Base-by-base conservation (phyloP, 768 basidiomycete species). In the Xerocomellus chrysenteron region DNA sequence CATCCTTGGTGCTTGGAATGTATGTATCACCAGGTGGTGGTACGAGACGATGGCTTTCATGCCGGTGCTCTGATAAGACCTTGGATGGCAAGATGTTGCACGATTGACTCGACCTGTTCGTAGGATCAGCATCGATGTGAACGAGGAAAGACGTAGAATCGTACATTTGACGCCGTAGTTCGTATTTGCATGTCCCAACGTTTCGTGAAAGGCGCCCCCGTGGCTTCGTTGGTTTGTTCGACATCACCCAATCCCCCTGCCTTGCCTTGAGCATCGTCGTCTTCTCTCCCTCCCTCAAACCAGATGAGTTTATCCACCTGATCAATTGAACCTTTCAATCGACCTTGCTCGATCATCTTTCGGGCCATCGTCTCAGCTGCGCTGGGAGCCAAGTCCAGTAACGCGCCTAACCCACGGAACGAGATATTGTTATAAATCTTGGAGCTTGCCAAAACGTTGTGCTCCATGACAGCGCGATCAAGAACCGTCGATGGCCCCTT, bases 371-470 rank as follows among this genome's bases (percentile, higher is more conserved):
- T 93, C 74, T 99, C 97, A 17, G 96, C 96, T 16, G 93, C 94
- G 28, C 89, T 88, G 14, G 96, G 90, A 4, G 92, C 89, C 60
- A 98, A 76, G 68, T 94, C 92, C 46, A 99, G 80, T 16, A 98
- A 76, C 1, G 90, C 85, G 21, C 97, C 97, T 11, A 98, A 75
- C n/a, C 96, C 97, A 28, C 82, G 78, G 74, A 98, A 98, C 28
- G 93, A 92, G 75, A 99, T 97, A 65, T 98, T 98, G 70, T 92
- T 94, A 71, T 98, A 99, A 50, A 98, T 94, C 66, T 94, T 92
- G 4, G 94, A 96, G 71, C 94, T 94, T 5, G 95, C 94, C 58
- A 98, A 83, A 11, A 99, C 80, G 72, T 99, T 99, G 75, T 99
- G 97, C 70, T 99, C 97, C 88, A 98, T 92, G 45, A 99, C 94